phyloP scores from a whole-genome alignment of 768 basidiomycete genomes.

The Terana coerulea region DNA sequence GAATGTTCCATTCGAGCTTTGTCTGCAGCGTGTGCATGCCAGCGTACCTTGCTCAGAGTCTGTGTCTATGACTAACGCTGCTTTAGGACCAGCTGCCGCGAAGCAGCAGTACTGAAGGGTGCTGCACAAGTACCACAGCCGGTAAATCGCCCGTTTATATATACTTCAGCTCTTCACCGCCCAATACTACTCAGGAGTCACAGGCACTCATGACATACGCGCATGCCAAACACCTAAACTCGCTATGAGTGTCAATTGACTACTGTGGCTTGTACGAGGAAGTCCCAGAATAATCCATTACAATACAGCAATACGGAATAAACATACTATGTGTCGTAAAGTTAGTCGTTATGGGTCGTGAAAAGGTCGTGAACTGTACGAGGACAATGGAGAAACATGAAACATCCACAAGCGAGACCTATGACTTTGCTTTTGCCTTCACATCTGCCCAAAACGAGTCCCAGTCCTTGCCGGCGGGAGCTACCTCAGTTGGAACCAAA shows the following conservation, averaged over 20 bases:
- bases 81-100: not conserved
- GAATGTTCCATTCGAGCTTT: not conserved
- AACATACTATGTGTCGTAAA: not conserved
- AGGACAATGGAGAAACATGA: not conserved
- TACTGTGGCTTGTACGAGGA: too few species aligned
- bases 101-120: not conserved
- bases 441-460: constrained; percentile 13
- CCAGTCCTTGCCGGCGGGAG: not conserved
- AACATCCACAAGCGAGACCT: not conserved
- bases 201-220: too few species aligned
- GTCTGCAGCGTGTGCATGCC: not conserved
- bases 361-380: constrained; percentile 2
- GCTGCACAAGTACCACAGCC: too few species aligned
- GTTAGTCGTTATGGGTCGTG: constrained; percentile 10
- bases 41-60: not conserved
- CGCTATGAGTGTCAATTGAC: too few species aligned
- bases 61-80: not conserved
- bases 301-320: too few species aligned
- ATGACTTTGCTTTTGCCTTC: constrained; percentile 8
- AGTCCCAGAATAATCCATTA: too few species aligned
- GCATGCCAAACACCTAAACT: too few species aligned
- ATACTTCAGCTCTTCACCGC: too few species aligned
- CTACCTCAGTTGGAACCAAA: too few species aligned
- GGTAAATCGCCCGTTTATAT: not conserved
- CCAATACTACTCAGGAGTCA: too few species aligned